Conservation (phyloP, 345 rosid species). For the Gossypium mustelinum region DNA sequence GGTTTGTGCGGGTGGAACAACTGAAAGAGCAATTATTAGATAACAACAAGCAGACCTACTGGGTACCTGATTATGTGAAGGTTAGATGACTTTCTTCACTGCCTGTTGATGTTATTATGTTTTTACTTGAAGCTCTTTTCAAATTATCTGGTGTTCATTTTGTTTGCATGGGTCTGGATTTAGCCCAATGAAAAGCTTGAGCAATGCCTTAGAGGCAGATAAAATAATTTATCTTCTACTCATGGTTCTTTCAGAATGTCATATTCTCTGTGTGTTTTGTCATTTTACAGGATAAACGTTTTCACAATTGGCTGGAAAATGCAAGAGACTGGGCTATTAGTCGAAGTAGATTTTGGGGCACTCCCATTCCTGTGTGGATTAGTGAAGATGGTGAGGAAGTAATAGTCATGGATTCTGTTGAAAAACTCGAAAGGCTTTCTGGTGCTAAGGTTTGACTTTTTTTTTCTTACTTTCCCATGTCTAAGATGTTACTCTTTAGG, state of each 20-base stretch:
- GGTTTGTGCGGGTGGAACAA: constrained; percentile 91
- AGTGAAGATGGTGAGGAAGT: constrained; percentile 86
- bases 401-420: constrained; percentile 71
- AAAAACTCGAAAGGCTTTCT: constrained; percentile 84
- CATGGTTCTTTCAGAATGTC: not conserved
- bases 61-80: constrained; percentile 99
- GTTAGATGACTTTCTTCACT: constrained; percentile 31
- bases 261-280: not conserved
- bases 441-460: constrained; percentile 66
- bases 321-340: constrained; percentile 99
- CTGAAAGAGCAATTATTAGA: constrained; percentile 76
- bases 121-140: not conserved
- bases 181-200: not conserved
- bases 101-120: not conserved
- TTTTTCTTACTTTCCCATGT: constrained; percentile 3
- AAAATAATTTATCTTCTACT: not conserved
- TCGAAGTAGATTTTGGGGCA: constrained; percentile 98
- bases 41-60: constrained; percentile 76
- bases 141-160: not conserved
- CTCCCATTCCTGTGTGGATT: constrained; percentile 93
- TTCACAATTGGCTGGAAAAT: constrained; percentile 99
- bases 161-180: not conserved
- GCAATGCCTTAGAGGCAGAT: not conserved
- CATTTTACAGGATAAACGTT: constrained; percentile 46
- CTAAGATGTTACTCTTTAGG: not conserved